phyloP scores from a whole-genome alignment of 495 filamentous ascomycete genomes.

The Aspergillus mulundensis region DNA sequence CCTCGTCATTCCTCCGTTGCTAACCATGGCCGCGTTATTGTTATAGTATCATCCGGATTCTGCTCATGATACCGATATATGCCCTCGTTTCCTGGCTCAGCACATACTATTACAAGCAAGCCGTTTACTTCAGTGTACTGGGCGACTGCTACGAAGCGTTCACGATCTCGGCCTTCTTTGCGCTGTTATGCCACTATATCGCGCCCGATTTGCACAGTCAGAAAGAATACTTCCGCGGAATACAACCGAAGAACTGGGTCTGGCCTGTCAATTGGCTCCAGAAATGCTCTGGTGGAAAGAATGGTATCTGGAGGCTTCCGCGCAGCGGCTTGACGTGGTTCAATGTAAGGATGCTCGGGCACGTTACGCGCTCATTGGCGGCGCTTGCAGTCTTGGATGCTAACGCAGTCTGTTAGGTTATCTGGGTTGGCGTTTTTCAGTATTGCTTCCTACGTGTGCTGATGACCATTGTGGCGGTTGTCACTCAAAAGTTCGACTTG shows the following conservation, averaged over 20 bases:
- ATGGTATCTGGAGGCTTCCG: conserved; percentile 67
- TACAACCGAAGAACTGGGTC: conserved; percentile 69
- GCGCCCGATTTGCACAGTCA: conserved; percentile 76
- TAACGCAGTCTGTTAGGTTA: conserved; percentile 48
- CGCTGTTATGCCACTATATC: conserved; percentile 81
- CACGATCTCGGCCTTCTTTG: conserved; percentile 86
- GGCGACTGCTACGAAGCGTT: conserved; percentile 92
- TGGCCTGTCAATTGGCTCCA: conserved; percentile 64
- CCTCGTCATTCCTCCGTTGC: background rate
- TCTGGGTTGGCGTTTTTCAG: conserved; percentile 85
- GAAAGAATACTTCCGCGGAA: conserved; percentile 78
- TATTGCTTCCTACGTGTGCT: conserved; percentile 86
- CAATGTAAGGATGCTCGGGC: conserved; percentile 49
- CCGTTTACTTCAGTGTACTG: conserved; percentile 77
- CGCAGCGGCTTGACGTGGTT: conserved; percentile 90
- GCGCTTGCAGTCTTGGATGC: background rate
- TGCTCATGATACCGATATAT: conserved; percentile 89
- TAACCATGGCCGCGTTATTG: conserved; percentile 23
- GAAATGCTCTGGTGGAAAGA: conserved; percentile 61
- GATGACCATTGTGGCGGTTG: conserved; percentile 75
- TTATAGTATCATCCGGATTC: conserved; percentile 78
- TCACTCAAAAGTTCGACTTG: conserved; percentile 60
- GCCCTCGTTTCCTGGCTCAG: conserved; percentile 72
- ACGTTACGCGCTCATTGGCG: background rate
- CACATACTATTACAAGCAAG: conserved; percentile 71